Evolutionary conservation across 2,329 filamentous ascomycete species (phyloP).

Genomic region (Paramyrothecium sp.): DNA sequence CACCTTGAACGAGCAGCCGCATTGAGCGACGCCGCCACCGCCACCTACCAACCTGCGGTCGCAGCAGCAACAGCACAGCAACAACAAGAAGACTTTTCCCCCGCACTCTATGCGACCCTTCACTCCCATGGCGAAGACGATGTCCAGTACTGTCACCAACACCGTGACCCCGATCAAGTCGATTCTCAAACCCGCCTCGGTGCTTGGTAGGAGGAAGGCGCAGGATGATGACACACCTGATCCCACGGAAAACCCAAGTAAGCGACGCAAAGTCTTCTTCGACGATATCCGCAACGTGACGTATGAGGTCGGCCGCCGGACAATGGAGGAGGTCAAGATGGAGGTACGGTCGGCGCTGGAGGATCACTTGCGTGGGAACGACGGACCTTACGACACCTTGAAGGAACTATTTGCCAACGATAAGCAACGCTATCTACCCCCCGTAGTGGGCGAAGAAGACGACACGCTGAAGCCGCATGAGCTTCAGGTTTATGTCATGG

Average conservation of each 20-base stretch:
- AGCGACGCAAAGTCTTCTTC: constrained; percentile 57
- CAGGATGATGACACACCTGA: constrained; percentile 41
- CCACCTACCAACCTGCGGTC: constrained; percentile 10
- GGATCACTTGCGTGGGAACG: constrained; percentile 53
- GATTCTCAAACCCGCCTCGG: constrained; percentile 48
- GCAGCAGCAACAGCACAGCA: constrained; percentile 8
- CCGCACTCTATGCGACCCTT: constrained; percentile 15
- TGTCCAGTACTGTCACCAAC: constrained; percentile 29
- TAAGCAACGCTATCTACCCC: constrained; percentile 36
- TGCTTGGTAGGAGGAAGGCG: constrained; percentile 43
- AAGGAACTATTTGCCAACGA: constrained; percentile 58
- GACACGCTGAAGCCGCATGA: constrained; percentile 52
- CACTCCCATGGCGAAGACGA: constrained; percentile 28
- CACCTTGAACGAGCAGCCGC: constrained; percentile 11
- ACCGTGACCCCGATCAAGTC: constrained; percentile 47
- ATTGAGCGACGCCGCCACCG: constrained; percentile 18
- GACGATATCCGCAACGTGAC: constrained; percentile 57
- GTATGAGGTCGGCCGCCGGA: constrained; percentile 51
- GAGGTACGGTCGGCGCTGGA: constrained; percentile 57
- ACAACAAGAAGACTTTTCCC: constrained; percentile 13
- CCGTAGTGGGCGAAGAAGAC: constrained; percentile 42
- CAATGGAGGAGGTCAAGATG: constrained; percentile 53
- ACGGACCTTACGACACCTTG: constrained; percentile 60
- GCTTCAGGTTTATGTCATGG: constrained; percentile 59
- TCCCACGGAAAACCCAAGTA: constrained; percentile 41